Conservation (phyloP, 257 asterid species). For the Misopates orontium region DNA sequence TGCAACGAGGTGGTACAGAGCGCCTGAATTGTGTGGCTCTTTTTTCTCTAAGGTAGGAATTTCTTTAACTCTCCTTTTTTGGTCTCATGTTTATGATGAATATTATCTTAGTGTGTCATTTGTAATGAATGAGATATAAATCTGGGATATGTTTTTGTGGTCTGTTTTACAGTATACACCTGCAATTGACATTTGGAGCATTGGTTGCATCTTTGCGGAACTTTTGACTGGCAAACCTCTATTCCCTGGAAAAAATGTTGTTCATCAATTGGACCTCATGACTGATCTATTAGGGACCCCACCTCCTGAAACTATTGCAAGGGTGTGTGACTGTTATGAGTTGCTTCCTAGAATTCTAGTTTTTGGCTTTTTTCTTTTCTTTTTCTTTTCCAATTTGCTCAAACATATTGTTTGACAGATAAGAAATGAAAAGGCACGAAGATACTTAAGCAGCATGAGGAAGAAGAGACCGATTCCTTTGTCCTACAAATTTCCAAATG, state of each 20-base stretch:
- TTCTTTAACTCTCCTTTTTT: neutral
- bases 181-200: conserved; percentile 97
- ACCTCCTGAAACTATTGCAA: conserved; percentile 85
- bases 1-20: conserved; percentile 97
- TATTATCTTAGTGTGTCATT: neutral
- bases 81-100: conserved; percentile 7
- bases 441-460: conserved; percentile 97
- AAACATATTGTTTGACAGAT: conserved; percentile 50
- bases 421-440: conserved; percentile 95
- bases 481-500: conserved; percentile 84
- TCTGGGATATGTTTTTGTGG: conserved; percentile 22
- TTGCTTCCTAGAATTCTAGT: neutral
- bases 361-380: neutral
- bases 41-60: conserved; percentile 90
- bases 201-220: conserved; percentile 95
- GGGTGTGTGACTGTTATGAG: conserved; percentile 50
- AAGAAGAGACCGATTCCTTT: conserved; percentile 76
- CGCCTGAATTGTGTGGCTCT: conserved; percentile 97
- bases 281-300: conserved; percentile 91
- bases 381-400: conserved; percentile 27
- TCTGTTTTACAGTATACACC: conserved; percentile 75
- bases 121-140: neutral
- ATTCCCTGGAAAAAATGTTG: conserved; percentile 97
- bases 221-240: conserved; percentile 90
- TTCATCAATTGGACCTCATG: conserved; percentile 94